Conservation (phyloP, 169 alveolate genomes). For the Plasmodium gaboni region DNA sequence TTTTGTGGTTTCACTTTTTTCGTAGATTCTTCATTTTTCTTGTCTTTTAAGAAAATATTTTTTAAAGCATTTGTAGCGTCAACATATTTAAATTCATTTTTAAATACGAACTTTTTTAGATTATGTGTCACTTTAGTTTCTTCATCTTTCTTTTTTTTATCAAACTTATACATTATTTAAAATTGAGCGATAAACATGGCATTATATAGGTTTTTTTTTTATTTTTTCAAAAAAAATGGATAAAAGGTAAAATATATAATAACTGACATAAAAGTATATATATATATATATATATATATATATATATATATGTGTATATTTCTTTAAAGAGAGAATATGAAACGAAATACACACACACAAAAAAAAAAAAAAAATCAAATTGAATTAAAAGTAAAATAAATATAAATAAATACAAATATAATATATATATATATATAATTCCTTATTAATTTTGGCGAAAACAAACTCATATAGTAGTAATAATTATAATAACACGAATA, state of each 20-base stretch:
- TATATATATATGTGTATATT: too few relatives aligned
- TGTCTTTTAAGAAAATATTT: constrained; percentile 66
- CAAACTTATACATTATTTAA: constrained; percentile 45
- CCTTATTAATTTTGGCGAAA: background rate
- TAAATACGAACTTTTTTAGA: constrained; percentile 31
- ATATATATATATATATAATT: background rate
- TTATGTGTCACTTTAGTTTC: constrained; percentile 21
- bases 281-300: too few relatives aligned
- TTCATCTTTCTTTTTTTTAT: constrained; percentile 43
- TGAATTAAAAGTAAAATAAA: background rate
- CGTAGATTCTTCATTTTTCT: constrained; percentile 22
- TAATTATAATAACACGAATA: background rate
- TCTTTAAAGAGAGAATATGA: too few relatives aligned
- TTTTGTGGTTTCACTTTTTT: constrained; percentile 32
- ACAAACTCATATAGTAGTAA: background rate
- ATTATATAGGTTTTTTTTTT: too few relatives aligned
- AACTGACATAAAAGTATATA: too few relatives aligned
- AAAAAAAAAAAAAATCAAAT: background rate
- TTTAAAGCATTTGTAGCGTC: constrained; percentile 70
- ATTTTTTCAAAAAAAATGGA: too few relatives aligned
- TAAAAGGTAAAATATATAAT: too few relatives aligned
- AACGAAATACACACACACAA: background rate
- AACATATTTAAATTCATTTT: constrained; percentile 70
- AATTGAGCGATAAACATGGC: background rate
- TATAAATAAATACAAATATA: background rate